These are phyloP conservation scores for Syncephalastrum sp. DNA, from an alignment of 371 early-diverging fungal genomes.

Conservation along the genomic window DNA sequence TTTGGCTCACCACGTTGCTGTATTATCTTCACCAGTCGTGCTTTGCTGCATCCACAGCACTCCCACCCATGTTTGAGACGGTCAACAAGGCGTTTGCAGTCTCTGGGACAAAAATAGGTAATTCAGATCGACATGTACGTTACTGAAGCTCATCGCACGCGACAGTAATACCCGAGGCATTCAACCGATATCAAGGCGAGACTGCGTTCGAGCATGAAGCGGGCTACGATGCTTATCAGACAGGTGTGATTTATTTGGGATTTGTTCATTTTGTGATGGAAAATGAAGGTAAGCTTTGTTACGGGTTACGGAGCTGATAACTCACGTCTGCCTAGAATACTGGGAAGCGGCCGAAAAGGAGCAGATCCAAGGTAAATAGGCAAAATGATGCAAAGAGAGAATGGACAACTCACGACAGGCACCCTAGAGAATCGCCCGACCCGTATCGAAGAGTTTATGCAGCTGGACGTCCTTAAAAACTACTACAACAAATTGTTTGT, in stretches of 20 bases:
- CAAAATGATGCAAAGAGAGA: no score
- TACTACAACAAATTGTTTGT: slow-evolving; percentile 48
- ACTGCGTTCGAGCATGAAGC: slow-evolving; percentile 75
- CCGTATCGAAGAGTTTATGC: no score
- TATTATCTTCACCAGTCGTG: slow-evolving; percentile 9
- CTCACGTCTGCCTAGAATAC: not conserved
- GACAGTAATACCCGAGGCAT: slow-evolving; percentile 33
- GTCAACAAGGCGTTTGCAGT: slow-evolving; percentile 26
- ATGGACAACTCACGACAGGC: no score
- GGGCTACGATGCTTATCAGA: slow-evolving; percentile 88
- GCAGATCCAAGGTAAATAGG: not conserved
- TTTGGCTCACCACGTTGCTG: not conserved
- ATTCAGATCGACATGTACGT: not conserved
- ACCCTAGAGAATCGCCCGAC: no score
- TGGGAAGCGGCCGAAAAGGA: slow-evolving; percentile 1
- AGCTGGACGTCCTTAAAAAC: slow-evolving; percentile 5
- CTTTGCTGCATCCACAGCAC: slow-evolving; percentile 25
- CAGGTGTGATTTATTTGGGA: slow-evolving; percentile 73
- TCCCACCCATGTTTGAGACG: slow-evolving; percentile 35
- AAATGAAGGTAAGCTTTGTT: slow-evolving; percentile 24
- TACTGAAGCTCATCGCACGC: not conserved
- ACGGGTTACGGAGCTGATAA: not conserved
- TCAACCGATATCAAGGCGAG: slow-evolving; percentile 29
- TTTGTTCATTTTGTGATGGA: slow-evolving; percentile 49
- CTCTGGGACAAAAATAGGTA: slow-evolving; percentile 47